Evolutionary conservation across 2,329 filamentous ascomycete genomes (phyloP), one percentile per base, ranked within the genome.

Genomic region (Nemania bipapillata): DNA sequence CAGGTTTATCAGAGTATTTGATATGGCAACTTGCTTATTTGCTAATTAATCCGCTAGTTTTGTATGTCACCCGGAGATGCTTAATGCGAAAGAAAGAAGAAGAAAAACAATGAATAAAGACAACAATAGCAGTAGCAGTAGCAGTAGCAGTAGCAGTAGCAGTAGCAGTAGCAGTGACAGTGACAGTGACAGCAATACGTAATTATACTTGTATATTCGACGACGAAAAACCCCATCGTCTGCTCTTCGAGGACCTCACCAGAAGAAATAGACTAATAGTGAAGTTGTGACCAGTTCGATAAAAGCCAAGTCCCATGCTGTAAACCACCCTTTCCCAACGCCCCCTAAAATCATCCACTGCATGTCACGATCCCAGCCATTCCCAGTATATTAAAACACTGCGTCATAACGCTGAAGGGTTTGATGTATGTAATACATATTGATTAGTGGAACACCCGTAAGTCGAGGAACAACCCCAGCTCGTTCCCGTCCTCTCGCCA

Each of bases 381-480:
- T 47, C 52, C 45, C 24, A 58, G 12, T 57, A 2, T 50, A 66
- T 15, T 50, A 66, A 15, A 50, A 69, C 40, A 28, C 26, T 42
- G 47, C 52, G 28, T 45, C 45, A 42, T 22, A 45, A 61, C 56
- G 57, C 55, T 55, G 55, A 35, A n/a, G 37, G 45, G 59, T 3
- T 50, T 26, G 20, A 55, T 54, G 45, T 47, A 55, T 54, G 45
- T 47, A 15, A 49, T 17, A 45, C 17, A 24, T 26, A 30, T 17
- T 40, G 1, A 17, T 42, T 45, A 4, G 2, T 37, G 20, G 35
- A 55, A 47, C n/a, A n/a, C 8, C 20, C n/a, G 24, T 47, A 24
- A 7, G 12, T 15, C 11, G 30, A 20, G 28, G 3, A 22, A 12
- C 30, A 32, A 4, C 30, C 30, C 30, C n/a, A n/a, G 30, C 30